A percentile compares a stretch with the other conserved stretches of the same genome.
phyloP scores from a whole-genome alignment of 257 asterid species.

The Nicotiana knightiana region DNA sequence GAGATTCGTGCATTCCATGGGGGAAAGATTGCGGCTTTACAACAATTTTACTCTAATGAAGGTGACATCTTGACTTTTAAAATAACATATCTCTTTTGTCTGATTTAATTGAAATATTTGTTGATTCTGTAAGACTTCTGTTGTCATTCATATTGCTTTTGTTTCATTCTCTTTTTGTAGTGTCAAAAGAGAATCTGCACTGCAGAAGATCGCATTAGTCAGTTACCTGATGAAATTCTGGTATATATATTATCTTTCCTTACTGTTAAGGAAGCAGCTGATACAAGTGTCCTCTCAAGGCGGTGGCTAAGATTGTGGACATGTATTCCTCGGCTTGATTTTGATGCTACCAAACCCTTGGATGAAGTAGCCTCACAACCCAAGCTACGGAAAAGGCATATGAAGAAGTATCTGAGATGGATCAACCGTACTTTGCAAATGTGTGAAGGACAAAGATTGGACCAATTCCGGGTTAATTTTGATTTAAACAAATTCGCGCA shows the following conservation, averaged over 20 bases:
- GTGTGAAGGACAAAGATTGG: background rate
- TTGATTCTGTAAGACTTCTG: background rate
- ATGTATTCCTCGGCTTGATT: background rate
- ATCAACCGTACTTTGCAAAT: background rate
- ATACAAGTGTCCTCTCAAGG: too few species aligned
- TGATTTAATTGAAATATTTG: too few species aligned
- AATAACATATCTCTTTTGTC: too few species aligned
- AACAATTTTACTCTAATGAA: background rate
- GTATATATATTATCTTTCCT: background rate
- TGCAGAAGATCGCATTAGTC: background rate
- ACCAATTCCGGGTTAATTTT: background rate
- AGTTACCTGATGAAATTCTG: slow-evolving; percentile 6
- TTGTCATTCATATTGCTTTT: too few species aligned
- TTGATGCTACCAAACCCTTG: slow-evolving; percentile 3
- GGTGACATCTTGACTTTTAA: too few species aligned
- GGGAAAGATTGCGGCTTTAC: background rate
- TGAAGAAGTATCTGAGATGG: background rate
- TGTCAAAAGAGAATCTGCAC: background rate
- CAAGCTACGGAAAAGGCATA: background rate
- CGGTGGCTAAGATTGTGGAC: too few species aligned
- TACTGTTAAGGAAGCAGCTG: too few species aligned
- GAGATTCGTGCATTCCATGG: background rate
- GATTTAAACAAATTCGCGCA: background rate
- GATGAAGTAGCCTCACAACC: background rate
- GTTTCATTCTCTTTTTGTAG: too few species aligned